Conservation (phyloP, 1,284 basidiomycete genomes). For the Irpex rosettiformis region DNA sequence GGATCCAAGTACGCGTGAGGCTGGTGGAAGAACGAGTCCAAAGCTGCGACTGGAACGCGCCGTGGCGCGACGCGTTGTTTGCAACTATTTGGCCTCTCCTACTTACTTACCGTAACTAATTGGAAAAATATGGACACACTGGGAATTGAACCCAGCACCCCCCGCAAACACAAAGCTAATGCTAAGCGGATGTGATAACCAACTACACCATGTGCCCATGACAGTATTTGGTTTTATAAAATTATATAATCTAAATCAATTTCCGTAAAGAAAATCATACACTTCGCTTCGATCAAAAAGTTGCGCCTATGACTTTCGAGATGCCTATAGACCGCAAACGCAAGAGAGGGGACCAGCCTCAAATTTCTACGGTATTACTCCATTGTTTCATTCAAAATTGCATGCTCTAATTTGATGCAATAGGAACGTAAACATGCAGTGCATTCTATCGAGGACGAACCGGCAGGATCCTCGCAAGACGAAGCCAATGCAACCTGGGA, state of each 20-base stretch:
- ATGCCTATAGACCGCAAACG: not conserved
- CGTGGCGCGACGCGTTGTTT: not conserved
- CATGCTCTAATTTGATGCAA: not conserved
- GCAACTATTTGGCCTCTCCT: not conserved
- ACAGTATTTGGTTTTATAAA: not conserved
- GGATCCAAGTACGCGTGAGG: no score
- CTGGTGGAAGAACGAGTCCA: no score
- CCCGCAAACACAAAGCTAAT: constrained; percentile 16
- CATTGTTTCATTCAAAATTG: not conserved
- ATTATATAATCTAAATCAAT: no score
- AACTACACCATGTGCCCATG: constrained; percentile 43
- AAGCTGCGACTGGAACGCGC: no score
- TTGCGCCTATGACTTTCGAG: not conserved
- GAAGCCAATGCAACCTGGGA: not conserved
- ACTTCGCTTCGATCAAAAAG: not conserved
- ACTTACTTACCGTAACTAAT: not conserved
- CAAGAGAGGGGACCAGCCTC: not conserved
- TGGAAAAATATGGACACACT: constrained; percentile 6
- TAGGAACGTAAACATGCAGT: not conserved
- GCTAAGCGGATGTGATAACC: constrained; percentile 49
- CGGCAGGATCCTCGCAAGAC: not conserved
- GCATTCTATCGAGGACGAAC: not conserved
- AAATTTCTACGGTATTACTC: not conserved
- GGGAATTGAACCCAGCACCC: constrained; percentile 17
- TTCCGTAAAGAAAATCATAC: no score